Base-by-base conservation (phyloP, 257 asterid genomes). In the Voacanga thouarsii region DNA sequence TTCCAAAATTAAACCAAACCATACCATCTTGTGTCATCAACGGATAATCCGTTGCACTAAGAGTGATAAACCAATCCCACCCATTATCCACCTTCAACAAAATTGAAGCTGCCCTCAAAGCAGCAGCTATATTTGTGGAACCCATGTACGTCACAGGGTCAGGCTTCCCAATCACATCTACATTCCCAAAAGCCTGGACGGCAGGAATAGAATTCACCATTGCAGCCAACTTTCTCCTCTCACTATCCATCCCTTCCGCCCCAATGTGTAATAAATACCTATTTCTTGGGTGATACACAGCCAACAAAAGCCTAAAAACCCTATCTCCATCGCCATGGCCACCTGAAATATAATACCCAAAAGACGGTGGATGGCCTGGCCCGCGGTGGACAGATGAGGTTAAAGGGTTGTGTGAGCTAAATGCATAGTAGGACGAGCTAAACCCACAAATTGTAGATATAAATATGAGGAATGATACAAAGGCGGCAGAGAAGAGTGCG, bases 251-350 rank as follows among this genome's bases (percentile, higher is more conserved):
- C 81, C 96, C 99, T 57, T 92, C 97, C 4, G 85, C 82, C 74
- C 94, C 86, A 75, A 93, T 88, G 69, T 96, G 99, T 87, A 96
- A 88, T 86, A 96, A 79, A 78, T 96, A 96, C 88, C 96, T 87
- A 87, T 96, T 96, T 89, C 99, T 89, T 23, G 99, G 99, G 78
- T 96, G 98, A 88, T 96, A 96, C 41, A 92, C 97, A 76, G 98
- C 97, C 59, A 92, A 86, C 80, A 96, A 70, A 37, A 96, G 88
- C 83, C 99, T 92, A 84, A 90, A 93, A 64, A 96, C 80, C 68
- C 97, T 86, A 55, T 90, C 97, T 8, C 39, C 89, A 70, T 96
- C 97, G 21, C 97, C 99, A 15, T 80, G 77, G 4, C 94, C 87
- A 55, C 99, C 99, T 2, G 89, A 90, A 67, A 96, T 96, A 83